Percentiles rank a stretch among this genome's conserved stretches.
These are phyloP conservation scores for Suhomyces yuchorum DNA, from an alignment of 1,139 yeast genomes.

Conservation along the genomic window DNA sequence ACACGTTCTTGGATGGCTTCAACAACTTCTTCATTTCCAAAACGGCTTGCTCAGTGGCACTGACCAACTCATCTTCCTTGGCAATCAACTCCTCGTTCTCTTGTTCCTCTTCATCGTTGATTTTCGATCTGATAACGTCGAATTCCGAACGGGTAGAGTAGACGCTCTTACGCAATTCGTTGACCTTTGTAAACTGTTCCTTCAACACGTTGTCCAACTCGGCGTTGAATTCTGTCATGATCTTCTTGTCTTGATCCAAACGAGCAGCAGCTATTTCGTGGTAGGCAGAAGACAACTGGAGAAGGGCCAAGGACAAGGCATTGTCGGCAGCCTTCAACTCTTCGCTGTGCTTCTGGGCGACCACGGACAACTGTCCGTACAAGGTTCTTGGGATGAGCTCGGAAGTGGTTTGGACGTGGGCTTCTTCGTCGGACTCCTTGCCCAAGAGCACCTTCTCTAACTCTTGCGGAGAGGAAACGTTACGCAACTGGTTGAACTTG, in stretches of 20 bases:
- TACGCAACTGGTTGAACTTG: slow-evolving; percentile 59
- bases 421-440: slow-evolving; percentile 19
- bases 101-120: slow-evolving; percentile 34
- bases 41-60: slow-evolving; percentile 77
- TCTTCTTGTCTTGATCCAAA: slow-evolving; percentile 64
- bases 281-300: slow-evolving; percentile 59
- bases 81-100: slow-evolving; percentile 59
- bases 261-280: slow-evolving; percentile 62
- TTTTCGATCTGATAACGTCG: slow-evolving; percentile 59
- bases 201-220: slow-evolving; percentile 54
- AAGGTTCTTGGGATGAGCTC: slow-evolving; percentile 45
- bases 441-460: slow-evolving; percentile 53
- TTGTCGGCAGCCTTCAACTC: slow-evolving; percentile 47
- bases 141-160: slow-evolving; percentile 69
- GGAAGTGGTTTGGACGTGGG: slow-evolving; percentile 36
- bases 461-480: slow-evolving; percentile 64
- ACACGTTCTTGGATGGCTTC: slow-evolving; percentile 64
- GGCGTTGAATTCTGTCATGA: slow-evolving; percentile 57
- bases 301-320: slow-evolving; percentile 55
- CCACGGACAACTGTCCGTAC: slow-evolving; percentile 44
- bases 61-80: slow-evolving; percentile 75
- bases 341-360: slow-evolving; percentile 39
- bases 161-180: slow-evolving; percentile 64
- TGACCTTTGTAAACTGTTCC: slow-evolving; percentile 61
- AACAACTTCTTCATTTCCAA: slow-evolving; percentile 71